These are phyloP conservation scores for Cyberlindnera nakhonratchasimensis DNA, from an alignment of 805 yeast genomes.

Conservation along the genomic window DNA sequence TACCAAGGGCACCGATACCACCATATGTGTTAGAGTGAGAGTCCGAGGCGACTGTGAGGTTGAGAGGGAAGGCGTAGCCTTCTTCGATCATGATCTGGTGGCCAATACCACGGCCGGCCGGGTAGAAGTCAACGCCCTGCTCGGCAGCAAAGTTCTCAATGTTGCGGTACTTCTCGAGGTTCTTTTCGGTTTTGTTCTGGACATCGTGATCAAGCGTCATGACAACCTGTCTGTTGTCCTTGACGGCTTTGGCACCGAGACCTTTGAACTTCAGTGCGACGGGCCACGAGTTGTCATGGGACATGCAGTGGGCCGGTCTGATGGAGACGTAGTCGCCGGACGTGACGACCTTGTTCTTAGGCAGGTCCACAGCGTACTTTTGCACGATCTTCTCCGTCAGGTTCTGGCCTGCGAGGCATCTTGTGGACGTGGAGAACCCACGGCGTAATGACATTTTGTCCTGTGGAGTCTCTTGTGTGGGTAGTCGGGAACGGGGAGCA, in stretches of 20 bases:
- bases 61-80: slow-evolving; percentile 95
- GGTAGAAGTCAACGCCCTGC: slow-evolving; percentile 94
- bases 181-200: slow-evolving; percentile 87
- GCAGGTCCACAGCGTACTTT: slow-evolving; percentile 81
- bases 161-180: slow-evolving; percentile 80
- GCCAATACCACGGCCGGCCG: slow-evolving; percentile 99
- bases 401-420: slow-evolving; percentile 51
- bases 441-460: slow-evolving; percentile 11
- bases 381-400: slow-evolving; percentile 95
- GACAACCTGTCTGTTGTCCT: slow-evolving; percentile 87
- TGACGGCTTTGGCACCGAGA: slow-evolving; percentile 80
- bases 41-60: slow-evolving; percentile 93
- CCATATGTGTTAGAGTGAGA: slow-evolving; percentile 98
- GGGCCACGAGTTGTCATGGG: slow-evolving; percentile 99
- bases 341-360: slow-evolving; percentile 70
- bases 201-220: slow-evolving; percentile 98
- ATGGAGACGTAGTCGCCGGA: slow-evolving; percentile 95
- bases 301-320: slow-evolving; percentile 96
- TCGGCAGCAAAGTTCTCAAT: slow-evolving; percentile 85
- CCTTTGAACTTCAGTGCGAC: slow-evolving; percentile 96
- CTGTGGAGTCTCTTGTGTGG: neutral
- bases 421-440: slow-evolving; percentile 23
- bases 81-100: slow-evolving; percentile 99
- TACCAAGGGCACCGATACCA: slow-evolving; percentile 93
- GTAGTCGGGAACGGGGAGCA: too few species aligned